Evolutionary conservation across 140 eudicot genomes (phyloP).

Genomic region (Cichorium intybus): DNA sequence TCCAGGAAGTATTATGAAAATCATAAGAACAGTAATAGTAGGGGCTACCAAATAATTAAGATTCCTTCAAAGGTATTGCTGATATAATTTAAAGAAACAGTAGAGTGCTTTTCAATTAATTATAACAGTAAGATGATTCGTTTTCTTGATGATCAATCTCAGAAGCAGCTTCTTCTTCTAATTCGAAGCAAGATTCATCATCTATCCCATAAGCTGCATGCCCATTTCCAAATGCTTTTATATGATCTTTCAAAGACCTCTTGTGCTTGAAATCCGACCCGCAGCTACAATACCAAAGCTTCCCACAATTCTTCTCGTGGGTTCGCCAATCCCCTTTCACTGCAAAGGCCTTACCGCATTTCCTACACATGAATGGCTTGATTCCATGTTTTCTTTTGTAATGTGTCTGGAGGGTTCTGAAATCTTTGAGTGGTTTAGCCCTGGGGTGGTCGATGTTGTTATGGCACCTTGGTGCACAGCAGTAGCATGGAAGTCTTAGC

Average conservation of each 20-base stretch:
- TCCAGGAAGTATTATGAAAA: conserved; percentile 4
- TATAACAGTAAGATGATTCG: conserved; percentile 23
- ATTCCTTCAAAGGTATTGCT: conserved; percentile 6
- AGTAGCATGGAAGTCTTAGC: conserved; percentile 78
- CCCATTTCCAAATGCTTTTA: conserved; percentile 67
- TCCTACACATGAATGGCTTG: conserved; percentile 70
- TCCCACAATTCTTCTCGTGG: conserved; percentile 80
- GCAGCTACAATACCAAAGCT: conserved; percentile 72
- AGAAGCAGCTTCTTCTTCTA: conserved; percentile 53
- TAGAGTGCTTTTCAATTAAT: background rate
- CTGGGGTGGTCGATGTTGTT: conserved; percentile 79
- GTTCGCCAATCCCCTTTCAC: conserved; percentile 85
- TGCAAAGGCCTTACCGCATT: conserved; percentile 69
- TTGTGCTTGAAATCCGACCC: conserved; percentile 80
- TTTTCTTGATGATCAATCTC: conserved; percentile 48
- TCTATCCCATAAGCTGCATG: conserved; percentile 62
- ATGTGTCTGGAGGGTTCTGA: conserved; percentile 75
- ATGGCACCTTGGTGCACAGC: conserved; percentile 65
- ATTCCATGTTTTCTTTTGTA: conserved; percentile 75
- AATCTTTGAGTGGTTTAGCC: conserved; percentile 76
- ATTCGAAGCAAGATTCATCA: conserved; percentile 33
- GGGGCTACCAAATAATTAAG: conserved; percentile 9
- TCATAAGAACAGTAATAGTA: conserved; percentile 6
- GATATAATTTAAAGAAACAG: conserved; percentile 8
- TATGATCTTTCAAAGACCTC: conserved; percentile 67